Evolutionary conservation across 345 rosid genomes (phyloP).

Genomic region (Eucalyptus curtisii): DNA sequence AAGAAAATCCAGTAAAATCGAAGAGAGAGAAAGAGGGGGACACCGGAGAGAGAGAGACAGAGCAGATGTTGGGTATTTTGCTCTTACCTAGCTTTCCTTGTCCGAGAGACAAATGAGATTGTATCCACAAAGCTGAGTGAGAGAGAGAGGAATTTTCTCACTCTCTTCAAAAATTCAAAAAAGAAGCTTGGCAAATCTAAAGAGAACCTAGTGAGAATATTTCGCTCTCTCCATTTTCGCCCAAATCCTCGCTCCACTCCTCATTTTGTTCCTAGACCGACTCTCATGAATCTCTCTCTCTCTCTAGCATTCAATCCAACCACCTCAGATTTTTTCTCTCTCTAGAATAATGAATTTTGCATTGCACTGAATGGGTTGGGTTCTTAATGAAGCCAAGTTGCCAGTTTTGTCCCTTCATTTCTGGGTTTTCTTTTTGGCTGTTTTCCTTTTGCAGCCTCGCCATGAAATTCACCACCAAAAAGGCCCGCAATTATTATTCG

Average conservation of each 20-base stretch:
- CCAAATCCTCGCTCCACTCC: conserved; percentile 41
- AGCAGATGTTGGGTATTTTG: conserved; percentile 13
- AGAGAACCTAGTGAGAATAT: background rate
- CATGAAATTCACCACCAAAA: background rate
- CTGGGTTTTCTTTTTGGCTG: background rate
- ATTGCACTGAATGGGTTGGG: background rate
- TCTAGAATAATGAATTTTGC: background rate
- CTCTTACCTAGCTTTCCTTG: conserved; percentile 5
- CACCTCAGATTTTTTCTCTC: background rate
- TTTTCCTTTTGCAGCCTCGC: background rate
- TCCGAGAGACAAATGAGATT: conserved; percentile 18
- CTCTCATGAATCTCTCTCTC: conserved; percentile 5
- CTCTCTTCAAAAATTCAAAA: background rate
- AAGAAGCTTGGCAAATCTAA: background rate
- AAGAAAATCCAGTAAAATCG: background rate
- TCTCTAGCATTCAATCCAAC: background rate
- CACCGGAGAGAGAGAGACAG: background rate
- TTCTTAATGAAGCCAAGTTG: background rate
- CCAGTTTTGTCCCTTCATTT: background rate
- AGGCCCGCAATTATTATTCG: background rate
- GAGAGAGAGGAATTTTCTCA: background rate
- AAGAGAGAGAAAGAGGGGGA: background rate
- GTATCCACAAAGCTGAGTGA: background rate
- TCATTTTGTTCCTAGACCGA: conserved; percentile 15
- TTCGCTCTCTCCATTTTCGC: conserved; percentile 10